Evolutionary conservation across 768 basidiomycete genomes (phyloP).

Genomic region (Tylopilus vinaceipallidus): DNA sequence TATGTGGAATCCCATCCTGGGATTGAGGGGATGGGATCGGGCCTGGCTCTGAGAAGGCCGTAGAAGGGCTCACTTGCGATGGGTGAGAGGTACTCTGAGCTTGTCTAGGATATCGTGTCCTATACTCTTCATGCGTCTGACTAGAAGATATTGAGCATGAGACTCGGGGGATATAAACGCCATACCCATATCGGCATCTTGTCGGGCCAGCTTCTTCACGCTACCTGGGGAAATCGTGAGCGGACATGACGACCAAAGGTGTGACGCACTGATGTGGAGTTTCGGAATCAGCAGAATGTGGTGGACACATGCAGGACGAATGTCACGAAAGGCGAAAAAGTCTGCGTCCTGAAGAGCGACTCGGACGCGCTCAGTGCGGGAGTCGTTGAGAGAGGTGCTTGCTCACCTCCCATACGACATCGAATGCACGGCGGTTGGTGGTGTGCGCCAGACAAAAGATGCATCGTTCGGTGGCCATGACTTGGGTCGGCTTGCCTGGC

Average conservation of each 20-base stretch:
- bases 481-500: too few relatives aligned
- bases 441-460: slow-evolving; percentile 44
- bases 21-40: not conserved
- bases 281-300: slow-evolving; percentile 55
- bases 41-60: not conserved
- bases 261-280: slow-evolving; percentile 44
- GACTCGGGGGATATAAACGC: slow-evolving; percentile 6
- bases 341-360: slow-evolving; percentile 37
- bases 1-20: slow-evolving; percentile 79
- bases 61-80: slow-evolving; percentile 43
- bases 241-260: not conserved
- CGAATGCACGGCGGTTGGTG: slow-evolving; percentile 39
- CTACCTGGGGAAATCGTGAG: slow-evolving; percentile 41
- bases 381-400: not conserved
- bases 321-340: slow-evolving; percentile 53
- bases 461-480: slow-evolving; percentile 2
- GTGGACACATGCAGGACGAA: slow-evolving; percentile 44
- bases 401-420: slow-evolving; percentile 50
- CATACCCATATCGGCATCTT: slow-evolving; percentile 52
- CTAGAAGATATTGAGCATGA: slow-evolving; percentile 34
- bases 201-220: slow-evolving; percentile 44
- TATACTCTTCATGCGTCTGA: slow-evolving; percentile 45
- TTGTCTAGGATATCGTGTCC: slow-evolving; percentile 53
- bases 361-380: too few relatives aligned
- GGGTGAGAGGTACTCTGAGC: slow-evolving; percentile 38